These are phyloP conservation scores for Mangifera indica DNA, from an alignment of 345 rosid genomes.

Conservation along the genomic window DNA sequence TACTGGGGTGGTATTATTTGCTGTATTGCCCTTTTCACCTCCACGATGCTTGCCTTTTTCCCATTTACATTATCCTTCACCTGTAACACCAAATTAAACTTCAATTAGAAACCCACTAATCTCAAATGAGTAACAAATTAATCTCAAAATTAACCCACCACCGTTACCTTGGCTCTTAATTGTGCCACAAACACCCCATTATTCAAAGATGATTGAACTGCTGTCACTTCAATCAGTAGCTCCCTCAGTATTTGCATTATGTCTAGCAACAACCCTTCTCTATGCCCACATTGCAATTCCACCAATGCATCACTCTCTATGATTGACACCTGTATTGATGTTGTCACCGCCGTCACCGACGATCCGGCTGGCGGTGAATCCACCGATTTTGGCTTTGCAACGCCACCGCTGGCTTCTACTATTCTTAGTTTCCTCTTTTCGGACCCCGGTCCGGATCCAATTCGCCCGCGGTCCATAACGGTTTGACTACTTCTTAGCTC, in stretches of 20 bases:
- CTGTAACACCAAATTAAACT: slow-evolving; percentile 27
- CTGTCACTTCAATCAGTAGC: slow-evolving; percentile 61
- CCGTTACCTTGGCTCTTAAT: slow-evolving; percentile 76
- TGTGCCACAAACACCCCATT: slow-evolving; percentile 62
- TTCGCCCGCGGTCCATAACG: slow-evolving; percentile 36
- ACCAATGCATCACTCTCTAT: slow-evolving; percentile 81
- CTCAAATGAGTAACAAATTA: background rate
- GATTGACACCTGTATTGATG: slow-evolving; percentile 80
- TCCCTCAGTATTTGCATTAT: slow-evolving; percentile 76
- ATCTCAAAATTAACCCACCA: background rate
- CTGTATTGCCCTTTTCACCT: slow-evolving; percentile 77
- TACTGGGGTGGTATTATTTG: slow-evolving; percentile 59
- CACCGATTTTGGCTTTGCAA: slow-evolving; percentile 44
- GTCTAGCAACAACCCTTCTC: slow-evolving; percentile 78
- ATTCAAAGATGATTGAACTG: slow-evolving; percentile 61
- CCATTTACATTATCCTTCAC: slow-evolving; percentile 62
- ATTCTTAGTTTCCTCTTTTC: slow-evolving; percentile 62
- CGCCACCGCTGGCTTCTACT: slow-evolving; percentile 38
- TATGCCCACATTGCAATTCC: slow-evolving; percentile 71
- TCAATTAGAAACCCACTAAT: too few relatives aligned
- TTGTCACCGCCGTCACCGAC: slow-evolving; percentile 20
- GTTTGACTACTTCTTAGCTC: slow-evolving; percentile 38
- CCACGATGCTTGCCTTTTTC: slow-evolving; percentile 75
- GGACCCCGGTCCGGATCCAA: slow-evolving; percentile 12
- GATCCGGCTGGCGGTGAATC: slow-evolving; percentile 20